phyloP scores from a whole-genome alignment of 192 early-diverging fungal species.

The Pilaira anomala region DNA sequence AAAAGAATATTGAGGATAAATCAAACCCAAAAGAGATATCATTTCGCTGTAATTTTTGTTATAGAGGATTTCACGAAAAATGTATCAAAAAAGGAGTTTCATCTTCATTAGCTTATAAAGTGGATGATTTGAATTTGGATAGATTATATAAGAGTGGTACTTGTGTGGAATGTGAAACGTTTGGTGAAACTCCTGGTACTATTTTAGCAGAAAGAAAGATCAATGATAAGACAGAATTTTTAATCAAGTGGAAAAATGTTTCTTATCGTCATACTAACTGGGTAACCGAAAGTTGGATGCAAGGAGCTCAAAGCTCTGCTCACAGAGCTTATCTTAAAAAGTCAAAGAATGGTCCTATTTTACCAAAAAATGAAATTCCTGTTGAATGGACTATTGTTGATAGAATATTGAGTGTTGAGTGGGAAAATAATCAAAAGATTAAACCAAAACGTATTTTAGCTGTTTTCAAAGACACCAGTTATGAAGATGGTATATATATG shows the following conservation, averaged over 20 bases:
- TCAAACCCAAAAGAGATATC: neutral
- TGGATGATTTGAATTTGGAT: constrained; percentile 3
- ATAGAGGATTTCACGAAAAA: neutral
- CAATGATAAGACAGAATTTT: constrained; percentile 6
- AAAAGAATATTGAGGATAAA: neutral
- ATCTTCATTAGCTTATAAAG: constrained; percentile 19
- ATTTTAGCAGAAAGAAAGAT: neutral
- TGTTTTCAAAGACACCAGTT: constrained; percentile 61
- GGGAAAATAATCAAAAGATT: constrained; percentile 25
- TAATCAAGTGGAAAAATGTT: constrained; percentile 46
- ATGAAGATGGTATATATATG: constrained; percentile 51
- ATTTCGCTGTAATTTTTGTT: constrained; percentile 1
- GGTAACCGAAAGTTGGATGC: constrained; percentile 49
- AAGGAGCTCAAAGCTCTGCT: constrained; percentile 21
- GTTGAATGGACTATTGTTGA: constrained; percentile 41
- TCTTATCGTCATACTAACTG: constrained; percentile 50
- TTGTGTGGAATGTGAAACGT: neutral
- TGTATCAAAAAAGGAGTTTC: neutral
- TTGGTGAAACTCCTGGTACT: neutral
- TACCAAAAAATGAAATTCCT: constrained; percentile 27
- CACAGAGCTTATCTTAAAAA: constrained; percentile 34
- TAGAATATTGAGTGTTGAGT: constrained; percentile 39
- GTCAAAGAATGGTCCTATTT: constrained; percentile 3
- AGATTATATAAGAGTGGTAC: constrained; percentile 1
- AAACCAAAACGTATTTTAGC: constrained; percentile 53